Conservation (phyloP, 768 basidiomycete genomes). For the Kwoniella shandongensis region DNA sequence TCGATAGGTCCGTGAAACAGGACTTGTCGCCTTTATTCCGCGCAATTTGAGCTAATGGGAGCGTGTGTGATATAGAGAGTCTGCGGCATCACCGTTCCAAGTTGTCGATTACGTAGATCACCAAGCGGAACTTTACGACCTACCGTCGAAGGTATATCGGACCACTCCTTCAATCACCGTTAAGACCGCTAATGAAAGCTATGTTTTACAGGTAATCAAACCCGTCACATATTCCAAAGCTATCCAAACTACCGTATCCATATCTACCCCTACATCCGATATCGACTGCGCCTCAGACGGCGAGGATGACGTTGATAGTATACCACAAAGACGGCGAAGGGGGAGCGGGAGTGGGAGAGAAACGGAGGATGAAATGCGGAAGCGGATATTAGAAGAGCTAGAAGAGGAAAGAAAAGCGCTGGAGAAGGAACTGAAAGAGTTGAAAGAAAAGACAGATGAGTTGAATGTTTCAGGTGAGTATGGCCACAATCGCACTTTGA, state of each 20-base stretch:
- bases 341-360: constrained; percentile 41
- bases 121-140: constrained; percentile 84
- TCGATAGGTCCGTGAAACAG: constrained; percentile 28
- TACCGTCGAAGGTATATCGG: constrained; percentile 72
- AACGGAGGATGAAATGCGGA: constrained; percentile 72
- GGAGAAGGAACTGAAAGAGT: constrained; percentile 63
- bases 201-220: constrained; percentile 16
- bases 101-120: constrained; percentile 81
- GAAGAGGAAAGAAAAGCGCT: constrained; percentile 83
- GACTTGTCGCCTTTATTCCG: no score
- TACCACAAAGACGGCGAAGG: constrained; percentile 3
- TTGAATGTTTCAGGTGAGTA: constrained; percentile 35
- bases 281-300: constrained; percentile 58
- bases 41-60: background rate
- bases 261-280: constrained; percentile 30
- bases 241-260: constrained; percentile 45
- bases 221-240: constrained; percentile 53
- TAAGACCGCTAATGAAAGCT: background rate
- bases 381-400: constrained; percentile 75
- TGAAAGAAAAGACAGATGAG: constrained; percentile 41
- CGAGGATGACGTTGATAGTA: constrained; percentile 55
- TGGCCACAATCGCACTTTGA: constrained; percentile 4
- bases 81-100: constrained; percentile 44
- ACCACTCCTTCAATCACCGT: constrained; percentile 9
- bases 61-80: constrained; percentile 21